Base-by-base conservation (phyloP, 1,284 basidiomycete genomes). In the Lentinula novae-zelandiae region DNA sequence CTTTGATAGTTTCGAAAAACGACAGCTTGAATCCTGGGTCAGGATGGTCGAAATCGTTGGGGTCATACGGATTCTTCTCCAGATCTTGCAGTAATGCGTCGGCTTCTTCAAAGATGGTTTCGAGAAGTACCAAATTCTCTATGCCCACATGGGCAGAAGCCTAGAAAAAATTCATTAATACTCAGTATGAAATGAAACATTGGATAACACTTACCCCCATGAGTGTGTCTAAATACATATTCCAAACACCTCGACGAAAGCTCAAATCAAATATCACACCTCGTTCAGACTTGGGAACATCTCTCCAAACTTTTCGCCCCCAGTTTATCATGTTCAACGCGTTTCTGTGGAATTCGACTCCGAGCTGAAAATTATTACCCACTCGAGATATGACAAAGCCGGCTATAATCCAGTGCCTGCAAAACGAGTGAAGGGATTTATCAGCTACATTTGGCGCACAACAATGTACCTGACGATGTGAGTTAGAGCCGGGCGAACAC, bases 381-480 rank as follows among this genome's bases (percentile, higher is more conserved):
- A 70, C 6, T 17, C 57, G 62, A 1, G 20, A 40, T 0, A 63
- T 63, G 3, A 72, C 33, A 27, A 69, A 66, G 17, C 60, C 72
- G 1, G 62, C 64, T 63, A 72, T 66, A 33, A 75, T 69, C 71
- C 70, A 75, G 8, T 42, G 60, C 7, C 73, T 73, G 46, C 7
- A 22, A 33, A 55, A 6, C 17, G 22, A 55, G 50, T 44, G 31
- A 34, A 15, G 52, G 55, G 55, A 59, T 57, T 17, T 56, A 27
- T 17, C 53, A 51, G 42, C 53, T 44, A 12, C 27, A 6, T 33
- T n/a, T 44, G 22, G 12, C 34, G 53, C 48, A 33, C 40, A 52
- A 44, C 62, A 12, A 36, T 36, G 51, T 50, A 73, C 72, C 74
- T 68, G 44, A 75, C 63, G 22, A 70, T 74, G 12, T 68, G 50